Conservation (phyloP, 371 early-diverging fungal genomes). For the Mucor piriformis region DNA sequence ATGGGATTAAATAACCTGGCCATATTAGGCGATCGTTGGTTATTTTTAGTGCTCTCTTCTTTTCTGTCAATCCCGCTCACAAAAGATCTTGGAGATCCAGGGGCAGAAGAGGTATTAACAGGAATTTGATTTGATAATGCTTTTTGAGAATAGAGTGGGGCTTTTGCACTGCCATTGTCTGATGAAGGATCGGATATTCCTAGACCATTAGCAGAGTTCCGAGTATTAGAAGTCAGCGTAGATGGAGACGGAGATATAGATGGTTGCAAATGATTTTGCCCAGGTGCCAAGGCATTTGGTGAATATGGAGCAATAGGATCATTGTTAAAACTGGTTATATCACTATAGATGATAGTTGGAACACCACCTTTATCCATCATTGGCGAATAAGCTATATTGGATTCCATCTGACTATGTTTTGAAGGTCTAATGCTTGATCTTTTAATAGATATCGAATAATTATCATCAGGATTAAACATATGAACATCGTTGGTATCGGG, state of each 20-base stretch:
- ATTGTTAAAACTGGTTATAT: neutral
- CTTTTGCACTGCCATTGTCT: neutral
- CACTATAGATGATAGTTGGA: constrained; percentile 23
- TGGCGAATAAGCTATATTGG: constrained; percentile 12
- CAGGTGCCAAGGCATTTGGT: neutral
- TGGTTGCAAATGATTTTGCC: neutral
- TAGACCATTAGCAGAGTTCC: constrained; percentile 2
- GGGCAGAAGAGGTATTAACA: neutral
- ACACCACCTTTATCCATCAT: constrained; percentile 4
- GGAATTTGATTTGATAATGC: too few relatives aligned
- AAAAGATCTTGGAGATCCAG: neutral
- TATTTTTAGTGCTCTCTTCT: neutral
- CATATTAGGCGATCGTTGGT: neutral
- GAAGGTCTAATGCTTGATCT: constrained; percentile 31
- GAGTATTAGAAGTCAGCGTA: neutral
- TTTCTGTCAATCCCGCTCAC: neutral
- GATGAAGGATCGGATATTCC: constrained; percentile 15
- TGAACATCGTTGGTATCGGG: constrained; percentile 30
- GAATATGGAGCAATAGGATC: neutral
- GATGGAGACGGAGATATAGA: neutral
- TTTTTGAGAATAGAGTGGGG: neutral
- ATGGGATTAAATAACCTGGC: neutral
- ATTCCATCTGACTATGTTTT: constrained; percentile 22
- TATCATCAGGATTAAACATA: constrained; percentile 47
- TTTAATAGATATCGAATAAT: constrained; percentile 39